A percentile compares a stretch with the other conserved stretches of the same genome.
Conservation (phyloP, 352 stramenopile species). For the Aphanomyces astaci region DNA sequence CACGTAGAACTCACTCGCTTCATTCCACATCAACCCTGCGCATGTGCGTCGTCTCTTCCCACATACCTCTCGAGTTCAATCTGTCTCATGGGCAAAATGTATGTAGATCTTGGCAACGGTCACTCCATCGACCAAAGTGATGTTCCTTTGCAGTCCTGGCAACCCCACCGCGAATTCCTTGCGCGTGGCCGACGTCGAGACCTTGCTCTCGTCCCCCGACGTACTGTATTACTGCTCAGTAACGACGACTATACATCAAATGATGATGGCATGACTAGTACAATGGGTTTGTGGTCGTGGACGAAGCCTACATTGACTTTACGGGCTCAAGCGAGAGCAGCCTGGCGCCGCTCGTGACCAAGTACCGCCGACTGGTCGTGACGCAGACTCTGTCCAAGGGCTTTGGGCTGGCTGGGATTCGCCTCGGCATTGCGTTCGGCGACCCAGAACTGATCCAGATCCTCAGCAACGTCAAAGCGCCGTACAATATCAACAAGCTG, state of each 20-base stretch:
- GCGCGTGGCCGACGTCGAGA: constrained; percentile 84
- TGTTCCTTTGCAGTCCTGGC: constrained; percentile 96
- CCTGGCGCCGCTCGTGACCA: constrained; percentile 83
- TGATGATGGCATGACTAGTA: constrained; percentile 42
- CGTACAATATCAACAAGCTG: constrained; percentile 98
- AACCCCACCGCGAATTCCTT: constrained; percentile 96
- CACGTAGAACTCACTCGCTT: constrained; percentile 36
- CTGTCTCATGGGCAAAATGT: neutral
- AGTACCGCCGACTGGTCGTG: constrained; percentile 93
- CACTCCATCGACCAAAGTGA: constrained; percentile 90
- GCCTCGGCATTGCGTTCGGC: constrained; percentile 87
- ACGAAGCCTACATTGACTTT: constrained; percentile 99
- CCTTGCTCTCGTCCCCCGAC: constrained; percentile 76
- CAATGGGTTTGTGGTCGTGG: constrained; percentile 94
- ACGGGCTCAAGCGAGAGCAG: constrained; percentile 40
- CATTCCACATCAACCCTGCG: constrained; percentile 75
- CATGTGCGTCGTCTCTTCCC: constrained; percentile 32
- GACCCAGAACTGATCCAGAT: constrained; percentile 91
- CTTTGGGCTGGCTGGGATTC: constrained; percentile 96
- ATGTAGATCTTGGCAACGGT: constrained; percentile 82
- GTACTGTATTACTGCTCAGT: constrained; percentile 17
- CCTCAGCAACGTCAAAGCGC: constrained; percentile 99
- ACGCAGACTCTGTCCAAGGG: constrained; percentile 97
- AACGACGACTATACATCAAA: constrained; percentile 9
- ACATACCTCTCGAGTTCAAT: neutral